Percentiles rank a stretch among this genome's conserved stretches.
These are phyloP conservation scores for Penicillium psychrofluorescens DNA, from an alignment of 495 filamentous ascomycete genomes.

Conservation along the genomic window DNA sequence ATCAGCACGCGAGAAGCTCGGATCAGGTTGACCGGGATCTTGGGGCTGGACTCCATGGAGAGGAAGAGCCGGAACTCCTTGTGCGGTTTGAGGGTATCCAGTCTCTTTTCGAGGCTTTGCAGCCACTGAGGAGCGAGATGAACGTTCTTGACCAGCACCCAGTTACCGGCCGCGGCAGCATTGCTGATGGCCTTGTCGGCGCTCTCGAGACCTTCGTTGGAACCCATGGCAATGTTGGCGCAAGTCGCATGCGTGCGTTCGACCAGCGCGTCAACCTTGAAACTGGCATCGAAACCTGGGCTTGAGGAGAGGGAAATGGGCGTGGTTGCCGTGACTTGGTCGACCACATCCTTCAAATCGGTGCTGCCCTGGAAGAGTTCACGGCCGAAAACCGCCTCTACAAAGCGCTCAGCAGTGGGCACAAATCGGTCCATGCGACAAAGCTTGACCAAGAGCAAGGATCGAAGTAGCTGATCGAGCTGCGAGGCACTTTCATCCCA, in stretches of 20 bases:
- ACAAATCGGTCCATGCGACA: slow-evolving; percentile 95
- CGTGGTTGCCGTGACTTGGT: slow-evolving; percentile 73
- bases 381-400: slow-evolving; percentile 81
- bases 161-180: slow-evolving; percentile 85
- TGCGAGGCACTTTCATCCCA: slow-evolving; percentile 60
- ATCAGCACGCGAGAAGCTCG: slow-evolving; percentile 90
- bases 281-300: slow-evolving; percentile 95
- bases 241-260: slow-evolving; percentile 74
- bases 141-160: slow-evolving; percentile 99
- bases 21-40: slow-evolving; percentile 94
- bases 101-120: slow-evolving; percentile 91
- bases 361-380: slow-evolving; percentile 72
- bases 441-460: slow-evolving; percentile 82
- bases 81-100: slow-evolving; percentile 92
- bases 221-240: slow-evolving; percentile 98
- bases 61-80: slow-evolving; percentile 91
- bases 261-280: slow-evolving; percentile 94
- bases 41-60: slow-evolving; percentile 94
- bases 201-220: slow-evolving; percentile 82
- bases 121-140: slow-evolving; percentile 94
- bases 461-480: slow-evolving; percentile 72
- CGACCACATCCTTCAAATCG: slow-evolving; percentile 77
- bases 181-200: slow-evolving; percentile 94
- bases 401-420: slow-evolving; percentile 82
- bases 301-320: slow-evolving; percentile 90